Evolutionary conservation across 2,329 filamentous ascomycete genomes (phyloP).

Genomic region (Byssoonygena ceratinophila): DNA sequence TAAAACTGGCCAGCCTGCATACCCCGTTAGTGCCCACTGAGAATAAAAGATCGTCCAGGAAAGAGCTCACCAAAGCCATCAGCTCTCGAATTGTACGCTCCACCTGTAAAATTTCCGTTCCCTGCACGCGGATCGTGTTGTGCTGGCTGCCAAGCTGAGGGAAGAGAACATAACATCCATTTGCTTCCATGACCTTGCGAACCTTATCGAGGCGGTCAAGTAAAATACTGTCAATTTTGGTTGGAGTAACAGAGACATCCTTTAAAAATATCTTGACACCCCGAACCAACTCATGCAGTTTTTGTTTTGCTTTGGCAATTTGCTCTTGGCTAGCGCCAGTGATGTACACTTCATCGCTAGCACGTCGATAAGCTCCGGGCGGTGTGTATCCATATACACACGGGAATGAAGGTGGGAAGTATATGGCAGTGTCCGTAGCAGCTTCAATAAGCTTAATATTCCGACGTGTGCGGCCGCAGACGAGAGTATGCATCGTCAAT

Average conservation of each 20-base stretch:
- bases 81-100: conserved; percentile 92
- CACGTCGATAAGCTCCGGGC: conserved; percentile 65
- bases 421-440: conserved; percentile 88
- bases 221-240: conserved; percentile 90
- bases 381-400: conserved; percentile 84
- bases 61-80: conserved; percentile 67
- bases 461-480: conserved; percentile 87
- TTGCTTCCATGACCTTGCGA: conserved; percentile 92
- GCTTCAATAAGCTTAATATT: conserved; percentile 98
- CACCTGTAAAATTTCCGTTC: conserved; percentile 82
- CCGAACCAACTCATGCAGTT: conserved; percentile 73
- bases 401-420: conserved; percentile 91
- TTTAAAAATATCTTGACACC: conserved; percentile 80
- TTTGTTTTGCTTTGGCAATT: conserved; percentile 81
- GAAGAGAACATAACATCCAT: conserved; percentile 89
- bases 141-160: conserved; percentile 77
- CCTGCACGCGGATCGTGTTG: conserved; percentile 78
- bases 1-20: conserved; percentile 87
- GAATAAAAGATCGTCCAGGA: background rate
- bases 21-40: background rate
- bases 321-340: conserved; percentile 78
- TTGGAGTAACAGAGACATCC: conserved; percentile 76
- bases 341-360: conserved; percentile 86
- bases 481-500: conserved; percentile 75
- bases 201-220: conserved; percentile 90